Conservation (phyloP, 148 eudicot genomes). For the Heliamphora exappendiculata region DNA sequence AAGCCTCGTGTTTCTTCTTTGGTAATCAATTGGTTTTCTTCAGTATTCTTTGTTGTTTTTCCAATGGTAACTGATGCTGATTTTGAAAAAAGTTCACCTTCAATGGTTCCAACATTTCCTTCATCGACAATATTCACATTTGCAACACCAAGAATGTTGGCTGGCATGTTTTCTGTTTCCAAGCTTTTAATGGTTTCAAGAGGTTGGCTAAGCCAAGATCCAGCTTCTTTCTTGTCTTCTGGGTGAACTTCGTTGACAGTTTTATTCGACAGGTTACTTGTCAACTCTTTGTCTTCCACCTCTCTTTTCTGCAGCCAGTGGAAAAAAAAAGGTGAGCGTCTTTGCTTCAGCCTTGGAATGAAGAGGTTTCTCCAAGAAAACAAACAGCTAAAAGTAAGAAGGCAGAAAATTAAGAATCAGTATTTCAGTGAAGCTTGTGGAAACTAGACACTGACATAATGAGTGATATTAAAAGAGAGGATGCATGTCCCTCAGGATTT, state of each 20-base stretch:
- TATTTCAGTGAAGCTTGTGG: not conserved
- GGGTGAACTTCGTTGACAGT: not conserved
- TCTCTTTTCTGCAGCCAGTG: conserved; percentile 19
- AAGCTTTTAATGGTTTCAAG: conserved; percentile 3
- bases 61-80: conserved; percentile 19
- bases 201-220: conserved; percentile 12
- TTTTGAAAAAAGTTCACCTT: conserved; percentile 31
- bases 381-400: not conserved
- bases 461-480: not conserved
- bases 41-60: not conserved
- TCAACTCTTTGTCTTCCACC: conserved; percentile 5
- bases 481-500: not conserved
- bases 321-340: not conserved
- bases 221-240: conserved; percentile 8
- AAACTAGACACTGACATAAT: not conserved
- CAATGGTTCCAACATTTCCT: conserved; percentile 18
- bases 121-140: not conserved
- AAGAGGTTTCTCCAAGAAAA: conserved; percentile 9
- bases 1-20: conserved; percentile 1
- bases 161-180: conserved; percentile 13
- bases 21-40: conserved; percentile 11
- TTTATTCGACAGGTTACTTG: conserved; percentile 5
- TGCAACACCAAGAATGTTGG: not conserved
- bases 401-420: not conserved
- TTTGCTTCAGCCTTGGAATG: not conserved